Evolutionary conservation across 495 filamentous ascomycete genomes (phyloP).

Genomic region (Lepraria neglecta): DNA sequence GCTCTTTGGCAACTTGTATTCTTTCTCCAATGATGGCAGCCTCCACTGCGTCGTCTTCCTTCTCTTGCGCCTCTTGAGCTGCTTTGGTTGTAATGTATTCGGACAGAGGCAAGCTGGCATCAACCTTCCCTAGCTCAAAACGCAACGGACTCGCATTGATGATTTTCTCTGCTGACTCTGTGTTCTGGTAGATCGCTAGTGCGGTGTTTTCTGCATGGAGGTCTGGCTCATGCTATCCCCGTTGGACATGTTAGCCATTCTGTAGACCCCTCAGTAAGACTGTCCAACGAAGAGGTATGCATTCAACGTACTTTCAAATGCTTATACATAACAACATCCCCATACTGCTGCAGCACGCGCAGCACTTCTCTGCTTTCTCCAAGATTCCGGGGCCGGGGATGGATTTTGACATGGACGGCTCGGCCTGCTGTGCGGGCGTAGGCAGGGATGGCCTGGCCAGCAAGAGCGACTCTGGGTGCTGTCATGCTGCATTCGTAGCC

Average conservation of each 20-base stretch:
- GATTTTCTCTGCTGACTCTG: slow-evolving; percentile 31
- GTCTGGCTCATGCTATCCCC: slow-evolving; percentile 35
- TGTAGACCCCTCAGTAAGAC: slow-evolving; percentile 1
- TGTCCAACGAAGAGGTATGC: too few species aligned
- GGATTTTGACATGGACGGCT: slow-evolving; percentile 56
- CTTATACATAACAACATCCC: slow-evolving; percentile 70
- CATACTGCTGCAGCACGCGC: slow-evolving; percentile 64
- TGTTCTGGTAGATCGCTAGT: slow-evolving; percentile 38
- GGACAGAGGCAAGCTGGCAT: background rate
- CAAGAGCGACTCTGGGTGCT: slow-evolving; percentile 1
- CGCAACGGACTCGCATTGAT: slow-evolving; percentile 38
- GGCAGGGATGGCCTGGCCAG: slow-evolving; percentile 8
- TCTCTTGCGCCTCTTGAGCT: background rate
- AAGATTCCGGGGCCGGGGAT: slow-evolving; percentile 57
- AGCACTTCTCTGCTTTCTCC: slow-evolving; percentile 67
- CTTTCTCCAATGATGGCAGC: background rate
- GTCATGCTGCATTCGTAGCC: background rate
- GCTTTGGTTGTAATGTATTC: background rate
- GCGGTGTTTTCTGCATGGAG: slow-evolving; percentile 33
- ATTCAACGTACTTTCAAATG: slow-evolving; percentile 52
- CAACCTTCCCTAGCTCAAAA: slow-evolving; percentile 26
- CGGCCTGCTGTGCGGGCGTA: slow-evolving; percentile 24
- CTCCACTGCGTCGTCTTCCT: background rate
- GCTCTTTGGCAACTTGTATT: background rate
- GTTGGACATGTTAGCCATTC: slow-evolving; percentile 12